Evolutionary conservation across 345 rosid genomes (phyloP), one percentile per base, ranked within the genome.

Genomic region (rapeseed (Brassica napus)): DNA sequence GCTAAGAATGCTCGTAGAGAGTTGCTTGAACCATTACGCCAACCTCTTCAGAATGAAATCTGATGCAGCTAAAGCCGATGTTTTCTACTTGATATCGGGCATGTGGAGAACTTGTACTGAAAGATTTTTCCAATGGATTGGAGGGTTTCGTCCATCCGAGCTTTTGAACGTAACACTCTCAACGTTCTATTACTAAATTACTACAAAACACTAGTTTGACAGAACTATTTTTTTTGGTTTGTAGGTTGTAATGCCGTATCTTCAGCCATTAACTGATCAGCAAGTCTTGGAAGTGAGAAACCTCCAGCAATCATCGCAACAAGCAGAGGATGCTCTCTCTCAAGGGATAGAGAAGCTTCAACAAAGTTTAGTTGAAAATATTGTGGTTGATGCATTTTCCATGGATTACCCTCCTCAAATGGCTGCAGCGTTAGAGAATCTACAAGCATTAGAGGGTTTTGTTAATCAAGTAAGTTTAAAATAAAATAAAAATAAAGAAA

Each of bases 71-170:
- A 93, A 82, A 83, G 92, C 86, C 4, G 98, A 93, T 79, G 92
- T 93, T 81, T 90, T 93, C 87, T 89, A 88, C 84, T 76, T 94
- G 82, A 84, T 90, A 61, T 94, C 97, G 0, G 97, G 98, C 23
- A 89, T 80, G 47, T 91, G 98, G 98, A 81, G 91, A 77, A 94
- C 94, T 10, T 83, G 92, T 7, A 85, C 89, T 0, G 97, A 94
- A 58, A 86, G 91, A 34, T 89, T 94, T 54, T 92, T 89, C 62
- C 92, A 87, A 34, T 94, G 97, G 94, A 92, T 92, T 31, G 98
- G 96, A 69, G 97, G 97, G 8, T 94, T 92, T 61, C 94, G 98
- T 23, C 98, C 98, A 15, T 94, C 97, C 2, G 94, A 92, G 72
- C 87, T 94, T 83, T 74, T 94, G 42, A 88, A 88, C 74, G 98